These are phyloP conservation scores for Gymnopilus junonius DNA, from an alignment of 768 basidiomycete genomes.

Conservation along the genomic window DNA sequence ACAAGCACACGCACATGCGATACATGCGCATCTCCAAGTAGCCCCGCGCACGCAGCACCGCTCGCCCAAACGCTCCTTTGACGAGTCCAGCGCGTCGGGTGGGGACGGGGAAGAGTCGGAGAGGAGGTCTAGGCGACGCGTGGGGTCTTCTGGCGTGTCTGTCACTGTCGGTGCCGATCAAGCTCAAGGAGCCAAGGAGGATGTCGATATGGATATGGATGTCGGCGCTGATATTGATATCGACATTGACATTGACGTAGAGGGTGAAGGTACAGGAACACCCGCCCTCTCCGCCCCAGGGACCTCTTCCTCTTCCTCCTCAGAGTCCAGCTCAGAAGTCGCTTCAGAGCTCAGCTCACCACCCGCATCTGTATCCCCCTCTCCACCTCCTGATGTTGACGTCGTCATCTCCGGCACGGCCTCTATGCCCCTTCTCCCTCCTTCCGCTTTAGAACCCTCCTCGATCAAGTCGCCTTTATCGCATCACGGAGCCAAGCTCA, in stretches of 20 bases:
- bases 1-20: slow-evolving; percentile 3
- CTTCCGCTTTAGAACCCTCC: background rate
- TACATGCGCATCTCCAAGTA: slow-evolving; percentile 8
- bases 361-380: background rate
- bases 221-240: background rate
- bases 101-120: slow-evolving; percentile 18
- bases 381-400: background rate
- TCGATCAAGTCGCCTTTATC: background rate
- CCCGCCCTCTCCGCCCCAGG: slow-evolving; percentile 25
- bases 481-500: too few species aligned
- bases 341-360: background rate
- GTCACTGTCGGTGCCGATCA: background rate
- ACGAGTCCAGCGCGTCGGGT: slow-evolving; percentile 36
- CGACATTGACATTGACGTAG: slow-evolving; percentile 24
- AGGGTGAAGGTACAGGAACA: slow-evolving; percentile 19
- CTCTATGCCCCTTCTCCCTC: background rate
- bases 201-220: slow-evolving; percentile 4
- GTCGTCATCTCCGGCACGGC: background rate
- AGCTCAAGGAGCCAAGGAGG: background rate
- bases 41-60: slow-evolving; percentile 22
- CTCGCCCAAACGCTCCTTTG: slow-evolving; percentile 40
- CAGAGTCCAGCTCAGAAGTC: slow-evolving; percentile 6
- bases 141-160: slow-evolving; percentile 6
- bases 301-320: slow-evolving; percentile 5
- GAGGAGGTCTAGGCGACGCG: slow-evolving; percentile 16